These are phyloP conservation scores for Naganishia liquefaciens DNA, from an alignment of 1,284 basidiomycete genomes.

Conservation along the genomic window DNA sequence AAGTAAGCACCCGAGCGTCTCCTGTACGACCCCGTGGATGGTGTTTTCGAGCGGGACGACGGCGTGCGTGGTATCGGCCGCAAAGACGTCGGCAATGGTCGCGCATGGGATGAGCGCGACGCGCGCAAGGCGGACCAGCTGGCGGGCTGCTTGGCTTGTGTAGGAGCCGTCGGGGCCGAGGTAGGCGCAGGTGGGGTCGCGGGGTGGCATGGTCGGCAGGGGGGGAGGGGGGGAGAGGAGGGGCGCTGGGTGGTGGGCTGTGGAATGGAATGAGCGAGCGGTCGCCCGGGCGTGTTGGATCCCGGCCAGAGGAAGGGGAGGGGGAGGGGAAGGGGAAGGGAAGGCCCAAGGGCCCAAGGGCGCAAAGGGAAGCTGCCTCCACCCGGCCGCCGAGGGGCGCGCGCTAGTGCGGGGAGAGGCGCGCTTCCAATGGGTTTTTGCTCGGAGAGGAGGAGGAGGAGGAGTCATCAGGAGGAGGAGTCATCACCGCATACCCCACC, in stretches of 20 bases:
- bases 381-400: constrained; percentile 6
- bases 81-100: neutral
- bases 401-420: neutral
- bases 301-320: too few species aligned
- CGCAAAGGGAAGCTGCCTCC: too few species aligned
- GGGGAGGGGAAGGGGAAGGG: too few species aligned
- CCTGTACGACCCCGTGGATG: constrained; percentile 50
- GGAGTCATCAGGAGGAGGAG: too few species aligned
- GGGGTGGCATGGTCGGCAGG: neutral
- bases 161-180: constrained; percentile 19
- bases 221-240: neutral
- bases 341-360: too few species aligned
- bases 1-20: constrained; percentile 49
- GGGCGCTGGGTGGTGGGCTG: too few species aligned
- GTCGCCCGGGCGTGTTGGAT: too few species aligned
- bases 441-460: neutral
- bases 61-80: constrained; percentile 33
- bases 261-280: too few species aligned
- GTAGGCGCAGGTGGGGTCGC: constrained; percentile 7
- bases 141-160: constrained; percentile 9
- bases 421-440: neutral
- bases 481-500: too few species aligned
- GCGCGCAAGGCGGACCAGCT: neutral
- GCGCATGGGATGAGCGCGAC: neutral
- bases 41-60: constrained; percentile 53